Base-by-base conservation (phyloP, 306 rosid genomes). In the Trifolium subterraneum region DNA sequence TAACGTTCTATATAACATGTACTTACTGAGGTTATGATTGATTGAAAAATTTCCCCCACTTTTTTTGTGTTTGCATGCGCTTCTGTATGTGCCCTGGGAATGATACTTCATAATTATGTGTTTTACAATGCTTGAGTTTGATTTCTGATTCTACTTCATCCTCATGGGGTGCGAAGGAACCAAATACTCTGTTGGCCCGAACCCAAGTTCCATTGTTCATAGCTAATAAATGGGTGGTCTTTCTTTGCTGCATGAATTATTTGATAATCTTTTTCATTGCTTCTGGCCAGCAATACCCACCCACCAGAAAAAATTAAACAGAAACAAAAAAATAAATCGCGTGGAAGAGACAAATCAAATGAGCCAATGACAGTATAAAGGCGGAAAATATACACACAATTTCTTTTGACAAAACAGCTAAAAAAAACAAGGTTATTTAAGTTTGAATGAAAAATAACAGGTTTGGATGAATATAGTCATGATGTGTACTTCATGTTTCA, bases 11-110 rank as follows among this genome's bases (percentile, higher is more conserved):
- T 18, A 59, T 81, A 61, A 11, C 33, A 22, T 22, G 85, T 51
- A 80, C 56, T 79, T 84, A 85, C 83, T 73, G 86, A 84, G 83
- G 91, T 85, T 79, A 74, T 73, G 44, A 66, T 77, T 85, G 80
- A 60, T 83, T 52, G 85, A 78, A 68, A 44, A 44, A 0, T 12
- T 44, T 5, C n/a, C 50, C 1, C 1, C 47, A 42, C 47, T 41
- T 41, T 41, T 41, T 12, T 13, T 5, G 50, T 44, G 48, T 12
- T 44, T 44, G 16, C n/a, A 44, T 1, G 6, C 13, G 50, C 29
- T 42, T 55, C 33, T 20, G 33, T 19, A 29, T 41, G 9, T n/a
- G 23, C 41, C 47, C n/a, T 66, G 36, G 31, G 45, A 42, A 4
- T 38, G 59, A 52, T 39, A 54, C 33, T 22, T 64, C 47, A 63